A percentile compares a stretch with the other conserved stretches of the same genome.
phyloP scores from a whole-genome alignment of 1,284 basidiomycete genomes.

The Fomitopsis schrenkii region DNA sequence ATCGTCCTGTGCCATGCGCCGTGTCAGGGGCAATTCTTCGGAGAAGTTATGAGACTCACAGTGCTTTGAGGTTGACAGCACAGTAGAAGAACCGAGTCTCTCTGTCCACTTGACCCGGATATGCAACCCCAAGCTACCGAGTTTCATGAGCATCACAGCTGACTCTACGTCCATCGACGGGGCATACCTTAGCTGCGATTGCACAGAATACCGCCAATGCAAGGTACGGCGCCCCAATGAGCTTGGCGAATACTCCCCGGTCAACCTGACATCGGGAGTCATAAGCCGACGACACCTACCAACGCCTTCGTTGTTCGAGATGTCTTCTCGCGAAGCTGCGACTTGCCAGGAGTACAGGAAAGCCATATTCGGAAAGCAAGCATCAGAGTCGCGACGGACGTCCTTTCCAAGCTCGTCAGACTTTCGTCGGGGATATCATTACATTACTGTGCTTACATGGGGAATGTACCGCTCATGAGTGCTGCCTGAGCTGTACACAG shows the following conservation, averaged over 20 bases:
- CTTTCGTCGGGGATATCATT: not conserved
- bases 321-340: not conserved
- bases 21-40: not conserved
- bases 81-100: constrained; percentile 23
- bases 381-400: constrained; percentile 9
- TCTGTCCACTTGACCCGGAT: constrained; percentile 20
- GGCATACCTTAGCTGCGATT: constrained; percentile 18
- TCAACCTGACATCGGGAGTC: not conserved
- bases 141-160: not conserved
- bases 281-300: constrained; percentile 4
- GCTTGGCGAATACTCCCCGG: not conserved
- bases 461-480: constrained; percentile 37
- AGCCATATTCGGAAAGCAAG: constrained; percentile 19
- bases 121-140: constrained; percentile 16
- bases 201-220: constrained; percentile 18
- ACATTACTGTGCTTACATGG: constrained; percentile 34
- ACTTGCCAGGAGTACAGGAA: constrained; percentile 8
- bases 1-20: constrained; percentile 7
- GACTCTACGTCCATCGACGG: not conserved
- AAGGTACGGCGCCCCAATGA: constrained; percentile 18
- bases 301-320: constrained; percentile 4
- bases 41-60: constrained; percentile 10
- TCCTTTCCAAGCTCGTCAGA: constrained; percentile 1
- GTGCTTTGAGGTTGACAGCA: constrained; percentile 17
- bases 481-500: constrained; percentile 44